Base-by-base conservation (phyloP, 176 grass and related monocot genomes). In the Dendrocalamus sinicus region DNA sequence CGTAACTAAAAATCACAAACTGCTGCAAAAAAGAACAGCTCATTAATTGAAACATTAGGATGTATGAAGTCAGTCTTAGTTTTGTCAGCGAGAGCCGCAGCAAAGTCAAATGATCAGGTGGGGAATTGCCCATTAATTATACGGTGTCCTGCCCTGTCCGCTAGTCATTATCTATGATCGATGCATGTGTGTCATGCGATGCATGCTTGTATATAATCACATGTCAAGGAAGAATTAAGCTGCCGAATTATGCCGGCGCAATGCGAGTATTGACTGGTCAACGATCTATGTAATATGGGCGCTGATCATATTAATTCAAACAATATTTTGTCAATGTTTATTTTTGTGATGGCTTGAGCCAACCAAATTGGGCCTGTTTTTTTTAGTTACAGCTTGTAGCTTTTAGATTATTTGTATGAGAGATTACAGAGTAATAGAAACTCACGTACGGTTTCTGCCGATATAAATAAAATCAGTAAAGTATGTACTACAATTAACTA, bases 91-190 rank as follows among this genome's bases (percentile, higher is more conserved):
- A 48, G 32, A 52, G 47, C 24, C 24, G 12, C 46, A 15, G 46
- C 26, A 51, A 16, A 70, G 65, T 70, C 79, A 81, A 69, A 41
- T 2, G 65, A 43, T 43, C 65, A 57, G 22, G 22, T 26, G 79
- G 12, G 10, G 64, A 80, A 39, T 6, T 52, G 62, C 44, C 10
- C 9, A 32, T 67, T 50, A 32, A 46, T 67, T 65, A 2, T 45
- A 50, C 14, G 14, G 0, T 13, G 45, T 16, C 44, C 10, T 45
- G 20, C 44, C 41, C 67, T 43, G 40, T 14, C 15, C 48, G 26
- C n/a, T 15, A 44, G 16, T 41, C 43, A 1, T 73, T 66, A 16
- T 32, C 12, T 32, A 28, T 65, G 62, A 20, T 58, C 12, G 12
- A 28, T 13, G 6, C 14, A 35, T 17, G 13, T 8, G 28, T n/a